Evolutionary conservation across 345 rosid species (phyloP).

Genomic region (Aquilaria yunnanensis): DNA sequence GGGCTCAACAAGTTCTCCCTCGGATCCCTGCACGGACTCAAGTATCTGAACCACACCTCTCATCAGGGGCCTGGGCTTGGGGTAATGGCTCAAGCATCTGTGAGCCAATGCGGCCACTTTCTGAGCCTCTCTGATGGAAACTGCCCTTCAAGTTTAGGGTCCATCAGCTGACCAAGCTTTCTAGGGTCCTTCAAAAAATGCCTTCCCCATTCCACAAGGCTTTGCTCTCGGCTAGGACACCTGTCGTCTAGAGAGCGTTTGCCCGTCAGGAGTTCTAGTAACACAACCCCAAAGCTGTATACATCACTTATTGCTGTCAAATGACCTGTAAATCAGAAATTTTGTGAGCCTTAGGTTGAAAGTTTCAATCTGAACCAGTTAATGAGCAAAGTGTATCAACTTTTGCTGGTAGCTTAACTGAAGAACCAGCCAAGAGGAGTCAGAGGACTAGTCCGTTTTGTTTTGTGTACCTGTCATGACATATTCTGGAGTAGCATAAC

Average conservation of each 20-base stretch:
- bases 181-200: constrained; percentile 46
- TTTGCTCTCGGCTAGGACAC: constrained; percentile 40
- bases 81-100: constrained; percentile 57
- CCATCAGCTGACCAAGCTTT: constrained; percentile 46
- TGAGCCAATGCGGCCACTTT: constrained; percentile 48
- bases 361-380: not conserved
- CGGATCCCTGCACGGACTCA: constrained; percentile 53
- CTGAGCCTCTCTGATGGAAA: constrained; percentile 44
- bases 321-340: constrained; percentile 41
- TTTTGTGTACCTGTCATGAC: constrained; percentile 36
- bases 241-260: constrained; percentile 48
- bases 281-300: constrained; percentile 70
- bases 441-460: no score
- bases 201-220: constrained; percentile 61
- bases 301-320: constrained; percentile 67
- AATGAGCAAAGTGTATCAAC: no score
- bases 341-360: not conserved
- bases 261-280: constrained; percentile 60
- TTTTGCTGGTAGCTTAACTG: no score
- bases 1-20: constrained; percentile 25
- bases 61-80: constrained; percentile 67
- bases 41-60: constrained; percentile 45
- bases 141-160: constrained; percentile 57
- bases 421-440: no score
- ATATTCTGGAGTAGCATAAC: constrained; percentile 53